phyloP scores from a whole-genome alignment of 2,329 filamentous ascomycete species.

The Laburnicola sp. region DNA sequence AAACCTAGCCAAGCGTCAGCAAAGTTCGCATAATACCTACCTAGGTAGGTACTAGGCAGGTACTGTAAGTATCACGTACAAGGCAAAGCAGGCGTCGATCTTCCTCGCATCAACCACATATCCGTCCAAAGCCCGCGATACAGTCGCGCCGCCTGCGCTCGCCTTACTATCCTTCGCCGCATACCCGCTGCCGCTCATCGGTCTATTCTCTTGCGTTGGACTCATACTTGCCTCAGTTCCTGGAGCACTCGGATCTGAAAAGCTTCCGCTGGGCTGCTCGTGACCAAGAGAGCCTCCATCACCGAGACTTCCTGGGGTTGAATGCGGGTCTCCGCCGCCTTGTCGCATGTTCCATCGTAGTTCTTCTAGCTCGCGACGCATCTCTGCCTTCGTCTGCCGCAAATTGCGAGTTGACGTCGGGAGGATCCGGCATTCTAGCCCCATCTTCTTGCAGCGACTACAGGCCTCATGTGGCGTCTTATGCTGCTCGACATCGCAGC shows the following conservation, averaged over 20 bases:
- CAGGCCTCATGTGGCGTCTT: slow-evolving; percentile 44
- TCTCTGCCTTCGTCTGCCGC: slow-evolving; percentile 44
- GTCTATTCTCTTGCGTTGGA: slow-evolving; percentile 26
- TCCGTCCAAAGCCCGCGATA: slow-evolving; percentile 34
- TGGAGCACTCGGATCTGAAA: slow-evolving; percentile 31
- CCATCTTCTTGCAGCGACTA: slow-evolving; percentile 42
- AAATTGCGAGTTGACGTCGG: slow-evolving; percentile 43
- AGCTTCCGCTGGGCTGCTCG: slow-evolving; percentile 30
- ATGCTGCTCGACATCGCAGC: slow-evolving; percentile 45
- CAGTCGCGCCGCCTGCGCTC: slow-evolving; percentile 21
- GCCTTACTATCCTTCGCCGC: slow-evolving; percentile 27
- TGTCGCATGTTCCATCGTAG: slow-evolving; percentile 42
- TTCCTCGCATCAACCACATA: slow-evolving; percentile 38
- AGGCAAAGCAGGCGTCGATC: slow-evolving; percentile 42
- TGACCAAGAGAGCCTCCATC: slow-evolving; percentile 27
- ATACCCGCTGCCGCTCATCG: slow-evolving; percentile 7
- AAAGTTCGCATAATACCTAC: not conserved
- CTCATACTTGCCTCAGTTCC: slow-evolving; percentile 35
- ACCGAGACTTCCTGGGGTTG: slow-evolving; percentile 31
- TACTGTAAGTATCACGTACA: slow-evolving; percentile 23
- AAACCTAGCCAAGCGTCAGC: slow-evolving; percentile 32
- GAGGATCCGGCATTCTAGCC: slow-evolving; percentile 41
- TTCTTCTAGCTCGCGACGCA: slow-evolving; percentile 43
- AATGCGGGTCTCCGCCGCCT: slow-evolving; percentile 24
- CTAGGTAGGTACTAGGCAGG: not conserved